phyloP scores from a whole-genome alignment of 352 stramenopile species.

The Phytophthora chlamydospora region DNA sequence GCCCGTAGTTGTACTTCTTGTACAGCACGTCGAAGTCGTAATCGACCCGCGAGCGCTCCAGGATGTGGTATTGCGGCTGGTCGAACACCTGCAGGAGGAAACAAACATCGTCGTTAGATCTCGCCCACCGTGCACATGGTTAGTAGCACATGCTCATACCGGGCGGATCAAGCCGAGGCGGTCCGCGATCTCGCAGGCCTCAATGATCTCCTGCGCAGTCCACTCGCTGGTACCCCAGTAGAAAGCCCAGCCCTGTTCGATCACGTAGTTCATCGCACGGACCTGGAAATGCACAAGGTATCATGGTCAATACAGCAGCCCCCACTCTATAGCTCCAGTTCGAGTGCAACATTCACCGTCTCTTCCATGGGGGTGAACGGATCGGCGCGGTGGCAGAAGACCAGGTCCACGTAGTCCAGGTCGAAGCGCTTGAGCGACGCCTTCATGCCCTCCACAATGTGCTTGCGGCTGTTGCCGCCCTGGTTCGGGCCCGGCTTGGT shows the following conservation, averaged over 20 bases:
- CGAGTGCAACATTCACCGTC: conserved; percentile 38
- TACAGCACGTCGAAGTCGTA: conserved; percentile 69
- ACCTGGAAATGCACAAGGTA: conserved; percentile 17
- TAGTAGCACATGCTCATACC: conserved; percentile 40
- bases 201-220: conserved; percentile 68
- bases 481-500: conserved; percentile 41
- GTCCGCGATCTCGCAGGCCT: conserved; percentile 50
- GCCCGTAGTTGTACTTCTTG: conserved; percentile 73
- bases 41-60: conserved; percentile 69
- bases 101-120: conserved; percentile 39
- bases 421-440: conserved; percentile 60
- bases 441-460: conserved; percentile 69
- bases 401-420: conserved; percentile 67
- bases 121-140: background rate
- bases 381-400: conserved; percentile 75
- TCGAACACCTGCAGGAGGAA: conserved; percentile 55
- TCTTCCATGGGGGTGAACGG: conserved; percentile 70
- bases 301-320: background rate
- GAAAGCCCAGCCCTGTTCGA: conserved; percentile 34
- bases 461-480: conserved; percentile 47
- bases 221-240: conserved; percentile 82
- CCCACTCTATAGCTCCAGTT: background rate
- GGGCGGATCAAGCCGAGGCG: conserved; percentile 40
- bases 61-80: conserved; percentile 79
- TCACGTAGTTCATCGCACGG: conserved; percentile 57